A percentile compares a stretch with the other conserved stretches of the same genome.
Conservation (phyloP, 495 filamentous ascomycete genomes). For the Opeltia flavorubescens region DNA sequence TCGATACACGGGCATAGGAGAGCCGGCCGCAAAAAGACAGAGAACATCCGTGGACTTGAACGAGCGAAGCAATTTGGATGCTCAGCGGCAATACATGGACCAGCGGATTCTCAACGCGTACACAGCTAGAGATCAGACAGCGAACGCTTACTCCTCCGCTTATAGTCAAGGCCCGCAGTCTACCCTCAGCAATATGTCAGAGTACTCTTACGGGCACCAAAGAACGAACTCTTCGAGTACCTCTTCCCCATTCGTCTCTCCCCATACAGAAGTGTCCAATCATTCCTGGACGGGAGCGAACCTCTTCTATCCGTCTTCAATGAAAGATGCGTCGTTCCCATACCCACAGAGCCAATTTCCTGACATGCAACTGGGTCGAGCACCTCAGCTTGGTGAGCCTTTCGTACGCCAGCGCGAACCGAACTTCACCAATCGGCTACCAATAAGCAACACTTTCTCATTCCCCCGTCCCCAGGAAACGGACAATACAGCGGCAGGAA, state of each 20-base stretch:
- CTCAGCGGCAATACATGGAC: conserved; percentile 7
- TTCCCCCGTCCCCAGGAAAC: conserved; percentile 4
- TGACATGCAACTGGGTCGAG: conserved; percentile 1
- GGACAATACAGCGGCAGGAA: neutral
- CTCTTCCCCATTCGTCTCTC: conserved; percentile 15
- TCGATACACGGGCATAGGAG: neutral
- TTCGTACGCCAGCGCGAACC: conserved; percentile 6
- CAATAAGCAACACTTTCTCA: neutral
- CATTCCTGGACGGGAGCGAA: conserved; percentile 5
- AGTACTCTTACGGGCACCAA: conserved; percentile 9
- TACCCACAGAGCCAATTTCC: conserved; percentile 7
- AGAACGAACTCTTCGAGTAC: conserved; percentile 12
- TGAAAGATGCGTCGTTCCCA: conserved; percentile 5
- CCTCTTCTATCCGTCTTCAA: conserved; percentile 6
- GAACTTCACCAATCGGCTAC: conserved; percentile 1
- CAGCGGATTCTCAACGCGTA: conserved; percentile 9
- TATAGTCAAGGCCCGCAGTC: conserved; percentile 8
- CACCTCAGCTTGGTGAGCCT: conserved; percentile 9
- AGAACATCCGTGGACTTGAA: conserved; percentile 9
- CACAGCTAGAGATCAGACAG: conserved; percentile 1
- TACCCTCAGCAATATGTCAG: conserved; percentile 2
- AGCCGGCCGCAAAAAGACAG: conserved; percentile 14
- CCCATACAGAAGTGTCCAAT: conserved; percentile 5
- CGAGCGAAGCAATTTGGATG: conserved; percentile 5
- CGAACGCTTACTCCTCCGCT: conserved; percentile 1